Evolutionary conservation across 202 grass and related monocot species (phyloP).

Genomic region (Hordeum pubiflorum): DNA sequence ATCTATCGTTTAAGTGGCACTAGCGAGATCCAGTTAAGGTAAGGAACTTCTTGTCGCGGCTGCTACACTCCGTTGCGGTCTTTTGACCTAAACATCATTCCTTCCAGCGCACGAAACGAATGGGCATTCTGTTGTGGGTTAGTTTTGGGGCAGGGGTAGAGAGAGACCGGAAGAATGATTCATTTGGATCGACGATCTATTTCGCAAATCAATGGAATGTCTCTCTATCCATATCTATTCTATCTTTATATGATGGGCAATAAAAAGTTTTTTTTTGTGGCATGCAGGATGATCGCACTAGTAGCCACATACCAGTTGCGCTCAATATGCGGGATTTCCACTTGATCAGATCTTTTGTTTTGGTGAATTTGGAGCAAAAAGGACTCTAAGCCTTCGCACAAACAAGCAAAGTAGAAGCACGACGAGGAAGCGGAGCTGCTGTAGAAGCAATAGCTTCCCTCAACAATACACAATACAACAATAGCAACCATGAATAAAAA

Average conservation of each 20-base stretch:
- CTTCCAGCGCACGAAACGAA: background rate
- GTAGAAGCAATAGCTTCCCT: no score
- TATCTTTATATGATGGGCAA: no score
- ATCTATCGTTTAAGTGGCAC: background rate
- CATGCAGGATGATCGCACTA: background rate
- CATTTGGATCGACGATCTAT: background rate
- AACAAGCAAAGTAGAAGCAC: no score
- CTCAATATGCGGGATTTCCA: background rate
- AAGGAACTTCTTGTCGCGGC: background rate
- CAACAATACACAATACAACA: no score
- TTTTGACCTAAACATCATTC: background rate
- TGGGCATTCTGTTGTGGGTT: background rate
- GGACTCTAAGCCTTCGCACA: no score
- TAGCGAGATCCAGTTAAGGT: background rate
- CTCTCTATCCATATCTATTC: no score
- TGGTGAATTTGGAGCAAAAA: no score
- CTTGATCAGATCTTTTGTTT: background rate
- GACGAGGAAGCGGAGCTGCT: no score
- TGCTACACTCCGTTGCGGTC: background rate
- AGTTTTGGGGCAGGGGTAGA: background rate
- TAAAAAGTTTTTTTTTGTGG: background rate
- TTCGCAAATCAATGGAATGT: background rate
- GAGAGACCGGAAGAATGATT: background rate
- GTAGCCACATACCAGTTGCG: background rate
- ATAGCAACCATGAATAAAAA: no score